These are phyloP conservation scores for Sclerotinia sclerotiorum DNA, from an alignment of 2,329 filamentous ascomycete species.

Conservation along the genomic window DNA sequence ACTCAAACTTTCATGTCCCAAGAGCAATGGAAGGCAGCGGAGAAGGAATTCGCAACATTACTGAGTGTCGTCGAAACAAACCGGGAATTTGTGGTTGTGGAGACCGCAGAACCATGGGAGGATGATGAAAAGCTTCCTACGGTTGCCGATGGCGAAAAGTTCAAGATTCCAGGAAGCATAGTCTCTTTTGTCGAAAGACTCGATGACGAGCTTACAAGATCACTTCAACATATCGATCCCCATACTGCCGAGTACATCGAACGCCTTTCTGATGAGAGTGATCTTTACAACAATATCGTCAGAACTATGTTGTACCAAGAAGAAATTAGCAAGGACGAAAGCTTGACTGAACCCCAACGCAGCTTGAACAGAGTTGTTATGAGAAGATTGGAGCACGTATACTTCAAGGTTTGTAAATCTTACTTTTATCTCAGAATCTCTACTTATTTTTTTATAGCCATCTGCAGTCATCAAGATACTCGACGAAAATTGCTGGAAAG, in stretches of 20 bases:
- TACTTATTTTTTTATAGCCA: constrained; percentile 52
- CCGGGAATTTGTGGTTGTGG: constrained; percentile 79
- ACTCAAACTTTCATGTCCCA: constrained; percentile 81
- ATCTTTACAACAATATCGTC: constrained; percentile 89
- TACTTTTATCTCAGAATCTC: constrained; percentile 27
- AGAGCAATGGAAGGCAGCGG: constrained; percentile 95
- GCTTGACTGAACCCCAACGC: constrained; percentile 77
- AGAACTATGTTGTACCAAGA: constrained; percentile 88
- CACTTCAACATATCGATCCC: constrained; percentile 95
- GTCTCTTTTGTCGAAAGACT: constrained; percentile 93
- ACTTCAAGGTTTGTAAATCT: constrained; percentile 76
- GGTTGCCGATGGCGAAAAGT: constrained; percentile 70
- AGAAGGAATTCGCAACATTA: constrained; percentile 78
- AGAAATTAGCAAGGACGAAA: constrained; percentile 66
- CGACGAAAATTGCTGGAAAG: constrained; percentile 91
- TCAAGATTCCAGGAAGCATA: constrained; percentile 90
- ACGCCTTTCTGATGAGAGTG: constrained; percentile 83
- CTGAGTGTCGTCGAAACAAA: constrained; percentile 77
- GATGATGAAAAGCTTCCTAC: constrained; percentile 92
- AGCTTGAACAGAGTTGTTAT: constrained; percentile 90
- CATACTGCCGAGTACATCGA: constrained; percentile 99
- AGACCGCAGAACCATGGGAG: constrained; percentile 96
- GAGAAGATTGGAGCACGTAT: constrained; percentile 92
- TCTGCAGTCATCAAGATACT: constrained; percentile 89
- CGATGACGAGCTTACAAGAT: constrained; percentile 94